Base-by-base conservation (phyloP, 2,329 filamentous ascomycete genomes). In the Eurotiales sp. region DNA sequence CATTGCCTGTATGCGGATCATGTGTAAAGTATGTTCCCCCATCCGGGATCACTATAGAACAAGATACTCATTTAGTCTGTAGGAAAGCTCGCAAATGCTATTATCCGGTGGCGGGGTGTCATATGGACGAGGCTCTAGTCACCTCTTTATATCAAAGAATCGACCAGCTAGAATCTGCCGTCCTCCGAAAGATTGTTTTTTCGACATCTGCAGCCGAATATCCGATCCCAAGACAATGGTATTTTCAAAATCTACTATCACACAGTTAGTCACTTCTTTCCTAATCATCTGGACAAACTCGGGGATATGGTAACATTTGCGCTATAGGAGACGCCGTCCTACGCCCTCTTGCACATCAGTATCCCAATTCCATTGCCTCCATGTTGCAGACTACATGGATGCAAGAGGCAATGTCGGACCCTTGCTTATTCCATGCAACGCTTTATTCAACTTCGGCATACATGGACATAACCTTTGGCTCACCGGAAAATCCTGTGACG, bases 21-120 rank as follows among this genome's bases (percentile, higher is more conserved):
- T 49, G 46, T 39, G 8, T 49, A 42, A 49, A 42, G 46, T 49
- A 48, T 11, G 46, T 48, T 47, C n/a, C 7, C 11, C 15, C 8
- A 17, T 40, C 40, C 22, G 25, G 15, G n/a, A 45, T 23, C 22
- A 12, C 7, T 32, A 23, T 32, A 12, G 29, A 11, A 32, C 11
- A 36, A 23, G 27, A 40, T 21, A 41, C 46, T 48, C 15, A 49
- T 34, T 42, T 37, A 22, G 15, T 19, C 25, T 48, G 11, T 30
- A 49, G 46, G 36, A 49, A 49, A 49, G 17, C n/a, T 34, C 46
- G 46, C 37, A 49, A 49, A 41, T 49, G 46, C 37, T 49, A 42
- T 25, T 49, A 49, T 49, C 37, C 46, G 32, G 36, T 49, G 25
- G 34, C 22, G 6, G 46, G 32, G 19, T 34, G 34, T 25, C 36